Percentiles rank a stretch among this genome's conserved stretches.
These are phyloP conservation scores for Cinchona pubescens DNA, from an alignment of 257 asterid genomes.

Conservation along the genomic window DNA sequence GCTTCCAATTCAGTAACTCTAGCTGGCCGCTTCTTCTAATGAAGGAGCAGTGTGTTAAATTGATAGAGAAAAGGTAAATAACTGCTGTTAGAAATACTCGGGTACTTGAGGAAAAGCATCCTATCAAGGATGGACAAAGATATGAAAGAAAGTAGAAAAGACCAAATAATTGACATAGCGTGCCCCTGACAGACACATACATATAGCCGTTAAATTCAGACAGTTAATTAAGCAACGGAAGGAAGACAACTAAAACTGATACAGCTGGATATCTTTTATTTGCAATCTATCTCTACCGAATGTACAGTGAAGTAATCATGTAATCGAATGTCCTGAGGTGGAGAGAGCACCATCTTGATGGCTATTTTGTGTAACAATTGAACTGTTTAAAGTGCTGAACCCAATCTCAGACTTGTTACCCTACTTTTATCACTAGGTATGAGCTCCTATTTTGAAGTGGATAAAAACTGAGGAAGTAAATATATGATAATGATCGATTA, in stretches of 20 bases:
- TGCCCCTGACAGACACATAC: background rate
- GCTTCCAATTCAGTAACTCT: constrained; percentile 59
- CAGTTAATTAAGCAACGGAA: background rate
- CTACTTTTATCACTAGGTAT: background rate
- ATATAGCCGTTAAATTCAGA: background rate
- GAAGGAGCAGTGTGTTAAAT: background rate
- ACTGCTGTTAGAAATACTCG: background rate
- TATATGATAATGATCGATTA: background rate
- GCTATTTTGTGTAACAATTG: background rate
- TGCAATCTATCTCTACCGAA: background rate
- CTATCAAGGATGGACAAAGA: background rate
- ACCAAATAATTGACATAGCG: background rate
- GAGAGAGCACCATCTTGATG: background rate
- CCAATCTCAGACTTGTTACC: background rate
- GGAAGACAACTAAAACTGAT: background rate
- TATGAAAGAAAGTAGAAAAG: background rate
- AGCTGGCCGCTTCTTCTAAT: constrained; percentile 58
- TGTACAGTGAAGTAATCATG: background rate
- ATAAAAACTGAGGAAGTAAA: background rate
- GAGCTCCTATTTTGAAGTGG: background rate
- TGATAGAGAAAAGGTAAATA: background rate
- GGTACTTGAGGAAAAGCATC: background rate
- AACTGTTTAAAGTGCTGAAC: background rate
- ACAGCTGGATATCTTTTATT: background rate
- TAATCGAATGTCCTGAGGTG: background rate